Base-by-base conservation (phyloP, 768 basidiomycete genomes). In the Tremella fuciformis region DNA sequence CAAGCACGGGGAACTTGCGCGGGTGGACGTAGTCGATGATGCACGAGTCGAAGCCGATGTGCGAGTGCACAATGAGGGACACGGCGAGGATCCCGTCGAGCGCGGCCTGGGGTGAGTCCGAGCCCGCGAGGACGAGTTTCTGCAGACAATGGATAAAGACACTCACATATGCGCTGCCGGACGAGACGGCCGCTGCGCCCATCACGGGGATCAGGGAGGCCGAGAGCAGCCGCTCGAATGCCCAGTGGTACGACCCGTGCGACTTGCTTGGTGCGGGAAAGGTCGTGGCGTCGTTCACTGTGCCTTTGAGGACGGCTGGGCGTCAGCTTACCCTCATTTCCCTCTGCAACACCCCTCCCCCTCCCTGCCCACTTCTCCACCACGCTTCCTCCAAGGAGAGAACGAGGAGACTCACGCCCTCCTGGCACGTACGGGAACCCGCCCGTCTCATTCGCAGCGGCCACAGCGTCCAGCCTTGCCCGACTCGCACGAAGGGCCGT, bases 201-300 rank as follows among this genome's bases (percentile, higher is more conserved):
- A 91, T 91, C 68, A 93, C 79, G 39, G 96, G 96, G 15, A 99
- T 84, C 66, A 98, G 84, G 13, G 85, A 80, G 0, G 91, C 96
- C 0, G 88, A 87, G 50, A 98, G 83, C 25, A 92, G 82, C 53
- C 93, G 88, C 78, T 99, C 96, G 74, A 97, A 98, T 1, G 91
- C 86, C 85, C 85, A 86, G 78, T 85, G 94, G 78, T 96, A 86
- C 1, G 91, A 92, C 50, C 96, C 94, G 69, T 93, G 88, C 0
- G 84, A 77, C 73, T 83, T 86, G 59, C 84, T 87, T 3, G 91
- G 84, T 3, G 85, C 76, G 19, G 94, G 93, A 81, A 94, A 97
- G 8, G 85, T 80, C 1, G 89, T 91, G 1, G 93, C 88, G 76
- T 99, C 96, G 79, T 99, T 98, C 60, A 91, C 92, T 26, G 90